Conservation (phyloP, 2,329 filamentous ascomycete species). For the Epichloe gansuensis region DNA sequence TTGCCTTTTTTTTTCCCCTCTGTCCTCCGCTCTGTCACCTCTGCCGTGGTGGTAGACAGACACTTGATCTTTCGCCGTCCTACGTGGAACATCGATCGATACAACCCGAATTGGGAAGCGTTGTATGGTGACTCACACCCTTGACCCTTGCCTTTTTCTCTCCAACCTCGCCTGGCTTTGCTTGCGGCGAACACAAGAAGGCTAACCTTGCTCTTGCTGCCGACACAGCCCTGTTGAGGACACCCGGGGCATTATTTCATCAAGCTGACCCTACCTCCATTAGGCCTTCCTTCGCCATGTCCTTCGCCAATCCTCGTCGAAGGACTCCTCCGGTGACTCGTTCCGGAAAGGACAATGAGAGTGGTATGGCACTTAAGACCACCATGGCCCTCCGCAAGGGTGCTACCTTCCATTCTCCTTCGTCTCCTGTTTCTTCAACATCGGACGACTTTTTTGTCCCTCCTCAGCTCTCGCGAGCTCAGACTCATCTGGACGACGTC, state of each 20-base stretch:
- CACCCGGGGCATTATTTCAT: neutral
- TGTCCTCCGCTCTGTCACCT: neutral
- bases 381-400: constrained; percentile 50
- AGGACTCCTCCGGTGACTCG: constrained; percentile 32
- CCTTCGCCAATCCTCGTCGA: constrained; percentile 34
- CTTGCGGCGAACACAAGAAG: neutral
- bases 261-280: neutral
- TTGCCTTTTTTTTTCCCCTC: neutral
- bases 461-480: constrained; percentile 50
- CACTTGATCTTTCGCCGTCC: neutral
- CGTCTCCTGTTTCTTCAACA: constrained; percentile 28
- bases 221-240: constrained; percentile 1
- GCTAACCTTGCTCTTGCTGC: neutral
- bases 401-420: constrained; percentile 49
- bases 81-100: neutral
- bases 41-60: neutral
- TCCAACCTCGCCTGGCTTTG: constrained; percentile 1
- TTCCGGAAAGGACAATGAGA: constrained; percentile 19
- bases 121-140: constrained; percentile 1
- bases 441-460: constrained; percentile 32
- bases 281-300: constrained; percentile 25
- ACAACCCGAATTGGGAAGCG: neutral
- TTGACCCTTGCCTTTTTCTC: neutral
- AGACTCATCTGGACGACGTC: constrained; percentile 59
- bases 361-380: constrained; percentile 23